phyloP scores from a whole-genome alignment of 2,329 filamentous ascomycete species.

The Aureobasidium sp. region DNA sequence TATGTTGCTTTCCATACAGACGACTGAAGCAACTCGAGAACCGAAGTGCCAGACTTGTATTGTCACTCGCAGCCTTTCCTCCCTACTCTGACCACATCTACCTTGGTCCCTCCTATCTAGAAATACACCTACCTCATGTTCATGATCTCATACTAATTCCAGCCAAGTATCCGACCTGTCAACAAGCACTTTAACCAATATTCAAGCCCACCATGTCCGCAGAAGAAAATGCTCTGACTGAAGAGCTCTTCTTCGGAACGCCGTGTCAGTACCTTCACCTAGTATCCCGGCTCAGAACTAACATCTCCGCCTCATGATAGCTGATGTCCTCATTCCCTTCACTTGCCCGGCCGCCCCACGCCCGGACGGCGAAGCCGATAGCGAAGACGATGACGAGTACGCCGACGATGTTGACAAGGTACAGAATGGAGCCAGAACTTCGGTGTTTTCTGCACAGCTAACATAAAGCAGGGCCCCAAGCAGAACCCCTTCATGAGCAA shows the following conservation, averaged over 20 bases:
- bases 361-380: neutral
- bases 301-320: neutral
- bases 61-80: neutral
- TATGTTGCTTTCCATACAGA: neutral
- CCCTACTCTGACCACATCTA: neutral
- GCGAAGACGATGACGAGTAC: neutral
- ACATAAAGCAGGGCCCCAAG: neutral
- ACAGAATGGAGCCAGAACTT: neutral
- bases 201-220: neutral
- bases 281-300: neutral
- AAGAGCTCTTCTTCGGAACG: neutral
- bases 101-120: neutral
- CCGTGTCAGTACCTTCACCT: neutral
- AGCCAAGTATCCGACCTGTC: neutral
- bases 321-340: neutral
- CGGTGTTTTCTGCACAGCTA: neutral
- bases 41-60: neutral
- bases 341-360: too few species aligned
- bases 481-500: neutral
- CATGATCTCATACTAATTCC: neutral
- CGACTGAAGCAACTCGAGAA: neutral
- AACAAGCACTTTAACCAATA: neutral
- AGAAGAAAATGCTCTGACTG: neutral
- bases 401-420: neutral
- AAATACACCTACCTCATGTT: neutral